Evolutionary conservation across 2,329 filamentous ascomycete genomes (phyloP).

Genomic region (Cadophora gregata): DNA sequence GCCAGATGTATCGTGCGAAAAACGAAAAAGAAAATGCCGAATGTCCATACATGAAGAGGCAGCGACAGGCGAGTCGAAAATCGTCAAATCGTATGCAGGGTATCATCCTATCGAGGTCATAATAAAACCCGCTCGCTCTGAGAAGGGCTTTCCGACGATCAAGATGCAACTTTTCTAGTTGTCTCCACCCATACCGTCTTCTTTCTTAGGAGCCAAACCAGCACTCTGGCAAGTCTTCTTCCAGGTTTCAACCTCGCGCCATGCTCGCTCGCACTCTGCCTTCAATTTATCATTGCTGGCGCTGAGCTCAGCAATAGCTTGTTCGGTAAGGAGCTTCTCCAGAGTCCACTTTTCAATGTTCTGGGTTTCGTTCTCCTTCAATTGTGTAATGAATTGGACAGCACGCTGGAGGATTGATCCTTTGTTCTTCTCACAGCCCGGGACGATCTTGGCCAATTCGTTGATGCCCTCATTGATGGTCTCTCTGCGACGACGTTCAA

Average conservation of each 20-base stretch:
- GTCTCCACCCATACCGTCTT: constrained; percentile 44
- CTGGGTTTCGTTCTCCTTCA: constrained; percentile 92
- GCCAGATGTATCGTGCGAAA: not conserved
- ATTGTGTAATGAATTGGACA: constrained; percentile 90
- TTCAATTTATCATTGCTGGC: constrained; percentile 88
- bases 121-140: constrained; percentile 33
- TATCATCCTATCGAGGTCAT: constrained; percentile 41
- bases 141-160: constrained; percentile 38
- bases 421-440: constrained; percentile 98
- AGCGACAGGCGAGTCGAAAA: constrained; percentile 37
- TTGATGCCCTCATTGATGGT: constrained; percentile 99
- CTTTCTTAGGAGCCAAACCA: constrained; percentile 57
- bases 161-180: constrained; percentile 39
- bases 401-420: constrained; percentile 93
- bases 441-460: constrained; percentile 96
- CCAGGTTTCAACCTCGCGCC: constrained; percentile 80
- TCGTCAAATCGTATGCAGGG: constrained; percentile 42
- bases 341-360: constrained; percentile 95
- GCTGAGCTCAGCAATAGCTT: constrained; percentile 87
- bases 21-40: constrained; percentile 19
- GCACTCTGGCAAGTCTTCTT: constrained; percentile 71
- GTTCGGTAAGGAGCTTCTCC: constrained; percentile 88
- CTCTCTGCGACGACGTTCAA: constrained; percentile 93
- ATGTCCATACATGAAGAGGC: constrained; percentile 42
- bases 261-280: constrained; percentile 77